phyloP scores from a whole-genome alignment of 139 green algal species.

The Chlamydomonas applanata region DNA sequence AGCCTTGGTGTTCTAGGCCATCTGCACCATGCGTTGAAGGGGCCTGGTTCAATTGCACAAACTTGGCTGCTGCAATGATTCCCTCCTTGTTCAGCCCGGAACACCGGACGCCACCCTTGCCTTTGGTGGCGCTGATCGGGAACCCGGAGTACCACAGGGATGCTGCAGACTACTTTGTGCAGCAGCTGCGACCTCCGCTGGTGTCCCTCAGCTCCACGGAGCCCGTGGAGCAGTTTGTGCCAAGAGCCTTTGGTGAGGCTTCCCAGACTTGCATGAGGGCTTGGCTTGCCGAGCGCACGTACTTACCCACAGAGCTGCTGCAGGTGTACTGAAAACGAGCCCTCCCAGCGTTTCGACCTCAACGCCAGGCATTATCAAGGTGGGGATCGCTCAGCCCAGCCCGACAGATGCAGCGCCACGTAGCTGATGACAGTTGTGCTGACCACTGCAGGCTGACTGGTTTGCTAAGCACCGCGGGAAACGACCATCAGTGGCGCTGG shows the following conservation, averaged over 20 bases:
- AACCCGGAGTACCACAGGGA: slow-evolving; percentile 23
- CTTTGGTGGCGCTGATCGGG: slow-evolving; percentile 21
- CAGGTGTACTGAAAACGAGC: background rate
- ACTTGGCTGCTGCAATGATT: background rate
- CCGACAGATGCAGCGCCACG: too few relatives aligned
- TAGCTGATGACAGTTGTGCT: too few relatives aligned
- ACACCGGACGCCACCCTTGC: slow-evolving; percentile 22
- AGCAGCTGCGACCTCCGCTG: slow-evolving; percentile 23
- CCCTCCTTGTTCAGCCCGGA: slow-evolving; percentile 22
- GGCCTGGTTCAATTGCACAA: too few relatives aligned
- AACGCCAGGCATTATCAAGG: too few relatives aligned
- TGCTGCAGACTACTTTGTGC: slow-evolving; percentile 25
- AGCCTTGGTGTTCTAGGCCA: too few relatives aligned
- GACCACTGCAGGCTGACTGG: slow-evolving; percentile 41
- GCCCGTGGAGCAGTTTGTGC: slow-evolving; percentile 28
- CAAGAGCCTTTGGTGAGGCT: slow-evolving; percentile 12
- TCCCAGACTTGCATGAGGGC: background rate
- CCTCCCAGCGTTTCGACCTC: background rate
- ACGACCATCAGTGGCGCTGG: slow-evolving; percentile 39
- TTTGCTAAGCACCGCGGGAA: slow-evolving; percentile 44
- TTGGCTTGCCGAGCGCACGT: background rate
- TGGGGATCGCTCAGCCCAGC: too few relatives aligned
- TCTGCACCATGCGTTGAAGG: too few relatives aligned
- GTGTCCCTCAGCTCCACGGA: slow-evolving; percentile 28
- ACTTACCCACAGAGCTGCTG: background rate